Percentiles rank a stretch among this genome's conserved stretches.
Evolutionary conservation across 495 filamentous ascomycete species (phyloP).

Genomic region (Neurospora sp.): DNA sequence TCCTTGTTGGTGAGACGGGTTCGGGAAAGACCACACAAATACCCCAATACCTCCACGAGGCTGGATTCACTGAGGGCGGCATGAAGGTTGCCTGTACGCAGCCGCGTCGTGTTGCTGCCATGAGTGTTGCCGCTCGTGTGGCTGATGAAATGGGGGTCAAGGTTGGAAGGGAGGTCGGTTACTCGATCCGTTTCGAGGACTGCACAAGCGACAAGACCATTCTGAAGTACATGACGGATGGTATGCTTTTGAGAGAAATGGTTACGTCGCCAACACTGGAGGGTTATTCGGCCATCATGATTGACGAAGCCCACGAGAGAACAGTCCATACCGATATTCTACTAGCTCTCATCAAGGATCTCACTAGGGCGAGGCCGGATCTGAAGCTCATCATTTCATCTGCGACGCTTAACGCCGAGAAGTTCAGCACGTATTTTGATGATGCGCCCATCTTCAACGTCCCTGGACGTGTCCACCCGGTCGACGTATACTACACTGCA

Average conservation of each 20-base stretch:
- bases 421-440: slow-evolving; percentile 88
- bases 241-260: slow-evolving; percentile 88
- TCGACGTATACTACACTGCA: slow-evolving; percentile 86
- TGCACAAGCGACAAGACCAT: slow-evolving; percentile 86
- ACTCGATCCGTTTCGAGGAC: slow-evolving; percentile 93
- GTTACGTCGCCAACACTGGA: slow-evolving; percentile 79
- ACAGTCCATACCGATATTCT: slow-evolving; percentile 88
- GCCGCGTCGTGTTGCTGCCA: slow-evolving; percentile 91
- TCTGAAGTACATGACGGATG: slow-evolving; percentile 97
- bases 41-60: slow-evolving; percentile 80
- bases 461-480: slow-evolving; percentile 79
- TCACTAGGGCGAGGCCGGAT: slow-evolving; percentile 75
- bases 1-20: slow-evolving; percentile 82
- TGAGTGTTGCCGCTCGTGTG: slow-evolving; percentile 90
- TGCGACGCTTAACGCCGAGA: slow-evolving; percentile 90
- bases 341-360: slow-evolving; percentile 83
- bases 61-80: slow-evolving; percentile 76
- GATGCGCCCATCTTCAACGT: slow-evolving; percentile 95
- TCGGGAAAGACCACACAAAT: slow-evolving; percentile 86
- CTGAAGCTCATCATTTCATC: slow-evolving; percentile 89
- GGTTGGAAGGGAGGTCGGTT: slow-evolving; percentile 87
- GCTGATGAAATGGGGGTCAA: slow-evolving; percentile 90
- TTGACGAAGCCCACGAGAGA: slow-evolving; percentile 95
- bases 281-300: slow-evolving; percentile 85
- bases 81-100: slow-evolving; percentile 69